Evolutionary conservation across 306 rosid species (phyloP), one percentile per base, ranked within the genome.

Genomic region (Castanea mollissima): DNA sequence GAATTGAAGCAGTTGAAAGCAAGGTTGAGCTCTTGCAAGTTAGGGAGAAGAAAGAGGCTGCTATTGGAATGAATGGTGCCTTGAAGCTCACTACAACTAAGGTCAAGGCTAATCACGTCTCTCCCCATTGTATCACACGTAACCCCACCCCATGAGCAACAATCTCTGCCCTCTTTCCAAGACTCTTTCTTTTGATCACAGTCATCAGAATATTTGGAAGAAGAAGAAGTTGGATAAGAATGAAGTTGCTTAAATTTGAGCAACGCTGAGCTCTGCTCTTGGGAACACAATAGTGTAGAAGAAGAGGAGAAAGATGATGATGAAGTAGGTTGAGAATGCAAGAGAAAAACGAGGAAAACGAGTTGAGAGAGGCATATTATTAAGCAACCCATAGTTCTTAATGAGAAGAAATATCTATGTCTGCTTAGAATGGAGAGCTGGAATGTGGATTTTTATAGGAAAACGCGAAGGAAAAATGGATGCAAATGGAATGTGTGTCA

Each of bases 91-190:
- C 81, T 69, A 8, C 55, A 68, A 13, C 81, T 38, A 12, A 77
- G 74, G 23, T 79, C 56, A 32, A 79, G 78, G 2, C 57, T 74
- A 11, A 73, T 29, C 2, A 79, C 78, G 9, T 52, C 73, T 11
- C 83, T 65, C 15, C 58, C 6, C 19, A 15, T 27, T 16, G 54
- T 3, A 6, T 79, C 74, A 51, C 83, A 79, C 0, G 58, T 27
- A 5, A 79, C 78, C 16, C 83, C 83, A 15, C 10, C 56, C 83
- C 83, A 79, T 20, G 38, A 49, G 35, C 75, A 79, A 23, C 83
- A 79, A 64, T 79, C 73, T 0, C 0, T 65, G 25, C 32, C 27
- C 49, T 76, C 20, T 1, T 64, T 46, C 74, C 80, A 76, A 12
- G 11, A 14, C 2, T 1, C 23, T 23, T 38, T 6, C 8, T 25